Percentiles rank a stretch among this genome's conserved stretches.
Evolutionary conservation across 2,329 filamentous ascomycete species (phyloP).

Genomic region (Fusarium armeniacum): DNA sequence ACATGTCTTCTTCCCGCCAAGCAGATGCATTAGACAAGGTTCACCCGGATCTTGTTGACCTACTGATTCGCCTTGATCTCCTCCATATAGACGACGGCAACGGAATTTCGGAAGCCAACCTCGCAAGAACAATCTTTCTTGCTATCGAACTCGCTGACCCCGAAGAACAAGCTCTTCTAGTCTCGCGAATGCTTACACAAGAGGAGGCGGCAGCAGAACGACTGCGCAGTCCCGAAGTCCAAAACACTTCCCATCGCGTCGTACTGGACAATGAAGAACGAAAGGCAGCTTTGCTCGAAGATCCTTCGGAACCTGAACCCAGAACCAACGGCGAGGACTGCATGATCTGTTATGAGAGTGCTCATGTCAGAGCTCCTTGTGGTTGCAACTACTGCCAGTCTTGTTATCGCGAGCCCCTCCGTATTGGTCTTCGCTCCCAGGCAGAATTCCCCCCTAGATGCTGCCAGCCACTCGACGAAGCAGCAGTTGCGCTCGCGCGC

Average conservation of each 20-base stretch:
- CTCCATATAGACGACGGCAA: conserved; percentile 6
- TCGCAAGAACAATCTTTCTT: conserved; percentile 35
- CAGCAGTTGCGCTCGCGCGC: conserved; percentile 13
- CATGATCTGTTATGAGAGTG: conserved; percentile 32
- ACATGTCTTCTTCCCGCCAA: background rate
- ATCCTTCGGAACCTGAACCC: background rate
- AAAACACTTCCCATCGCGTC: conserved; percentile 22
- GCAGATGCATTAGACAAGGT: conserved; percentile 27
- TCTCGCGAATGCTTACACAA: conserved; percentile 45
- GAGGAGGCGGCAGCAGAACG: conserved; percentile 39
- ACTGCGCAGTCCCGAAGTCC: conserved; percentile 33
- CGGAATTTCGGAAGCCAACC: conserved; percentile 22
- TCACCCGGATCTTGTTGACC: conserved; percentile 43
- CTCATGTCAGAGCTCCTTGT: conserved; percentile 27
- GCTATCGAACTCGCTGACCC: conserved; percentile 44
- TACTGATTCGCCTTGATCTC: conserved; percentile 26
- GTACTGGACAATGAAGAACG: conserved; percentile 37
- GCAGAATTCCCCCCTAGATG: conserved; percentile 46
- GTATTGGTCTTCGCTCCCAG: conserved; percentile 38
- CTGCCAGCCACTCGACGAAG: conserved; percentile 38
- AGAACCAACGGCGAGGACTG: conserved; percentile 23
- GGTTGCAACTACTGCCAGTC: conserved; percentile 41
- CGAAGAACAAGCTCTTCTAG: conserved; percentile 34
- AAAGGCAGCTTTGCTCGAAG: background rate
- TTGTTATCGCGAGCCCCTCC: conserved; percentile 41